Conservation (phyloP, 2,329 filamentous ascomycete species). For the Westerdykella aurantiaca region DNA sequence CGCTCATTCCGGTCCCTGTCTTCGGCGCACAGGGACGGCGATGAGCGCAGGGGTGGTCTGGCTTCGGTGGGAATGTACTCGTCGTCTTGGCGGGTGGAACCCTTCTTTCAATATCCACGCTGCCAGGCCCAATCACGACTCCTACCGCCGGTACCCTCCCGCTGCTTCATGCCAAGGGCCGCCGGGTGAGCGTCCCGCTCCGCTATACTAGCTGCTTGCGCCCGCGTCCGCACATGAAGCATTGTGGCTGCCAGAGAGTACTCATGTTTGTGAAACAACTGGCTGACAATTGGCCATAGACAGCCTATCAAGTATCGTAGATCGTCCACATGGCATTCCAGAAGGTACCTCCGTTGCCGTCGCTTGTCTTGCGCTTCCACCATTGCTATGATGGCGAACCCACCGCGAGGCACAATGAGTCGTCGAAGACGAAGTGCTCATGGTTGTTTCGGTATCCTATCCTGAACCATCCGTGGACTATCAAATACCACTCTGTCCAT, state of each 20-base stretch:
- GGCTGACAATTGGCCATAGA: no score
- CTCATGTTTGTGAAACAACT: constrained; percentile 12
- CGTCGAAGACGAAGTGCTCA: no score
- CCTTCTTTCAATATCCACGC: not conserved
- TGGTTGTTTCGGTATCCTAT: no score
- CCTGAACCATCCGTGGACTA: no score
- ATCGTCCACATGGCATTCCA: not conserved
- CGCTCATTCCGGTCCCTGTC: constrained; percentile 11
- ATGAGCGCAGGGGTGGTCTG: constrained; percentile 13
- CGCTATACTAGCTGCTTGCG: constrained; percentile 11
- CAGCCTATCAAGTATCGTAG: not conserved
- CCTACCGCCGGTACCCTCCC: constrained; percentile 6
- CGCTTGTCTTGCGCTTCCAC: no score
- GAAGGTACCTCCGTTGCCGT: not conserved
- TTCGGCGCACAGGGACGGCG: constrained; percentile 2
- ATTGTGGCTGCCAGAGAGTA: constrained; percentile 4
- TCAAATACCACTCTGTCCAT: no score
- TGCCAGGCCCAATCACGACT: not conserved
- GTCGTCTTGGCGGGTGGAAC: constrained; percentile 12
- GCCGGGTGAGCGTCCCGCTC: constrained; percentile 10
- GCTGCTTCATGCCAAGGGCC: constrained; percentile 6
- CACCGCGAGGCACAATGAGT: no score
- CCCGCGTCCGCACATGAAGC: constrained; percentile 10
- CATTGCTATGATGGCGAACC: no score
- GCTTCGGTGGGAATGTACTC: constrained; percentile 23